Conservation (phyloP, 2,329 filamentous ascomycete genomes). For the Ophiostoma triangulosporum region DNA sequence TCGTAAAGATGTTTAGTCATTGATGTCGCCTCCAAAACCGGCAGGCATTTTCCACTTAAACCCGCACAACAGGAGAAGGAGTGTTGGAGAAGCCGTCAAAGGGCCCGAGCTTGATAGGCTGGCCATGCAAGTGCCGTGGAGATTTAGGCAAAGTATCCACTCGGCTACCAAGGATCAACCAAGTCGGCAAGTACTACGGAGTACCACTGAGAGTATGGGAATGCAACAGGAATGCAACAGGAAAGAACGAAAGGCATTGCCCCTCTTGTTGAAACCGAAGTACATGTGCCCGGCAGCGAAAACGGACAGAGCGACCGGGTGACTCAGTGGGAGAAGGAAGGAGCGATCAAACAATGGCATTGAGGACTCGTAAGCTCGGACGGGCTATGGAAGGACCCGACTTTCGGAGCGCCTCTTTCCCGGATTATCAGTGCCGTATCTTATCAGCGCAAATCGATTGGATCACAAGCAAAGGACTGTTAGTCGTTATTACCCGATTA, state of each 20-base stretch:
- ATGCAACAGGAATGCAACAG: neutral
- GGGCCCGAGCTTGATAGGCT: neutral
- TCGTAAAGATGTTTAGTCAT: neutral
- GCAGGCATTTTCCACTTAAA: neutral
- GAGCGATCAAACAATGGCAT: neutral
- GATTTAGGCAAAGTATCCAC: constrained; percentile 1
- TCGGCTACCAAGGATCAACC: neutral
- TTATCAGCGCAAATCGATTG: constrained; percentile 1
- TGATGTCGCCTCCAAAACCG: neutral
- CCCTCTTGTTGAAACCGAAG: too few relatives aligned
- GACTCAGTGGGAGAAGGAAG: neutral
- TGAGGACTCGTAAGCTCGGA: too few relatives aligned
- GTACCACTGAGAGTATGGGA: too few relatives aligned
- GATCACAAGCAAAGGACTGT: neutral
- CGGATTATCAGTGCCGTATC: neutral
- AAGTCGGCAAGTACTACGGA: neutral
- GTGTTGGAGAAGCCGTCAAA: neutral
- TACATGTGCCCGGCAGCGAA: too few relatives aligned
- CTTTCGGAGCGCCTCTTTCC: neutral
- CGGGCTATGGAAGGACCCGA: too few relatives aligned
- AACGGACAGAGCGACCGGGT: neutral
- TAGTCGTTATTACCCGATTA: constrained; percentile 8
- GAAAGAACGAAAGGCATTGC: too few relatives aligned
- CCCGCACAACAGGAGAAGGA: neutral
- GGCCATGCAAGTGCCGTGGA: neutral